Percentiles rank a stretch among this genome's conserved stretches.
Conservation (phyloP, 1,284 basidiomycete genomes). For the Ceratorhiza oryzae-sativae region DNA sequence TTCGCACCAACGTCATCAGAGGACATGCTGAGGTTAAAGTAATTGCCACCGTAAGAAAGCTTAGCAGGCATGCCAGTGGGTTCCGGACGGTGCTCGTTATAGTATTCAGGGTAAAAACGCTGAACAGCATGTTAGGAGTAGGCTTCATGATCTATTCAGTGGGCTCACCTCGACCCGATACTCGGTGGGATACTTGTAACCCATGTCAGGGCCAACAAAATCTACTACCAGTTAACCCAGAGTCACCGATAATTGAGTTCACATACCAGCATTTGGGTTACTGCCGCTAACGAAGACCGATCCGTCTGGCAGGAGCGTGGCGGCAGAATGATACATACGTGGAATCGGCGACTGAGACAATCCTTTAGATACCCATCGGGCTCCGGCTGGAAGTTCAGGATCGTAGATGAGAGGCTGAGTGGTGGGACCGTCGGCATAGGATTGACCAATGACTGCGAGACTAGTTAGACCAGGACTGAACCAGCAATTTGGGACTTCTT, state of each 20-base stretch:
- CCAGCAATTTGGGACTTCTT: no score
- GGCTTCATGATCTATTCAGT: conserved; percentile 46
- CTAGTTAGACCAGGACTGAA: not conserved
- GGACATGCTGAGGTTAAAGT: conserved; percentile 66
- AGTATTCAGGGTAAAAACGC: conserved; percentile 86
- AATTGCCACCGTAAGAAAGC: conserved; percentile 84
- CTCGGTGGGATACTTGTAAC: conserved; percentile 74
- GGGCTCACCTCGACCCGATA: conserved; percentile 73
- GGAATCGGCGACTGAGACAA: conserved; percentile 52
- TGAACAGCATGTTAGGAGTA: conserved; percentile 36
- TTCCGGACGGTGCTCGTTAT: conserved; percentile 74
- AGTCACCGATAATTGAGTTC: conserved; percentile 57
- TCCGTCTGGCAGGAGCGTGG: conserved; percentile 48
- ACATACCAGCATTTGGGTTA: conserved; percentile 51
- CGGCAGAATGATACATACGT: conserved; percentile 45
- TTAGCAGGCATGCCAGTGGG: conserved; percentile 74
- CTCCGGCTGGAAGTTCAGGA: conserved; percentile 66
- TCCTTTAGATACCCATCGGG: conserved; percentile 75
- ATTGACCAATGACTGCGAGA: conserved; percentile 50
- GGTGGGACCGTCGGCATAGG: conserved; percentile 53
- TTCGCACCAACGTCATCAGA: conserved; percentile 70
- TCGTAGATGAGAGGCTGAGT: conserved; percentile 72
- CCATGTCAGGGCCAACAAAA: conserved; percentile 57
- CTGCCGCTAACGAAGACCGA: conserved; percentile 51
- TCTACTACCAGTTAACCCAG: not conserved